Conservation (phyloP, 2,329 filamentous ascomycete species). For the Colletotrichum sp. region DNA sequence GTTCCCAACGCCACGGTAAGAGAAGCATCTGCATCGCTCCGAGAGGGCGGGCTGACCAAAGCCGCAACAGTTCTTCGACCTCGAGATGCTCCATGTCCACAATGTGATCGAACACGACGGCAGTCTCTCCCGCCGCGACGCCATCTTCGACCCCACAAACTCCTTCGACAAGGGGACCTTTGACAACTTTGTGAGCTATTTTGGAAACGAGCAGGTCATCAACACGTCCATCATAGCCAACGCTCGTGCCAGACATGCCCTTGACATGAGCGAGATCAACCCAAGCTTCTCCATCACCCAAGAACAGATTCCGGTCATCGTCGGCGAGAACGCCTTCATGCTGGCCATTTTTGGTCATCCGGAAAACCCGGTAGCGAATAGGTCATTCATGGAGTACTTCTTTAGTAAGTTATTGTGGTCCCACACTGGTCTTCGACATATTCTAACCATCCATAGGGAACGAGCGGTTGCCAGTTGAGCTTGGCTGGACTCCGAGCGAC, state of each 20-base stretch:
- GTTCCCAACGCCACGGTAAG: slow-evolving; percentile 30
- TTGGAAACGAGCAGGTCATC: background rate
- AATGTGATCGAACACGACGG: background rate
- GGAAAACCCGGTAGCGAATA: slow-evolving; percentile 38
- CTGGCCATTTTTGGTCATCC: slow-evolving; percentile 53
- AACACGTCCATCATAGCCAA: slow-evolving; percentile 29
- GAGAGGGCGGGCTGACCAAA: background rate
- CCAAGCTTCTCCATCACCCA: background rate
- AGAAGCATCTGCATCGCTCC: slow-evolving; percentile 8
- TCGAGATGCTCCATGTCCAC: slow-evolving; percentile 39
- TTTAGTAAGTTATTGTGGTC: slow-evolving; percentile 37
- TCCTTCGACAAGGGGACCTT: slow-evolving; percentile 32
- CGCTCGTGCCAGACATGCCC: background rate
- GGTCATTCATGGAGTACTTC: slow-evolving; percentile 46
- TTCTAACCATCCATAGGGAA: background rate
- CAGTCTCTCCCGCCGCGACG: slow-evolving; percentile 44
- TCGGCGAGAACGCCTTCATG: slow-evolving; percentile 54
- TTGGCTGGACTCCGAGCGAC: background rate
- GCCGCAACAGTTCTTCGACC: background rate
- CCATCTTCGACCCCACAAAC: slow-evolving; percentile 54
- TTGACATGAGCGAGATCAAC: slow-evolving; percentile 32
- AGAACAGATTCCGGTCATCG: slow-evolving; percentile 33
- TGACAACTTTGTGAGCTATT: background rate
- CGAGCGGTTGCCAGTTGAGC: background rate
- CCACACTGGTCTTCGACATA: background rate